A percentile compares a stretch with the other conserved stretches of the same genome.
Conservation (phyloP, 805 yeast genomes). For the Candida insectorum region DNA sequence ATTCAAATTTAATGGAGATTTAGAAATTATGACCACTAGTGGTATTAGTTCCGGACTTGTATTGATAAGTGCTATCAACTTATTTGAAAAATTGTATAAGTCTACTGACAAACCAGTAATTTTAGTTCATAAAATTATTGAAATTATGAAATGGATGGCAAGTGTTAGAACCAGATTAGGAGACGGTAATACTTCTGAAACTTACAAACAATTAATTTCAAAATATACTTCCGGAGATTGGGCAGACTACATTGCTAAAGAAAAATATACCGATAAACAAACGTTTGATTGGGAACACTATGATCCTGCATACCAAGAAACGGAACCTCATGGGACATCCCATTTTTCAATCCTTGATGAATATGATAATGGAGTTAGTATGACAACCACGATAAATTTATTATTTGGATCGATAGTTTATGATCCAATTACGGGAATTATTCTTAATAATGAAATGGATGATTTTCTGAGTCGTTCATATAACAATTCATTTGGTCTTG, state of each 20-base stretch:
- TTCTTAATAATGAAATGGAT: conserved; percentile 90
- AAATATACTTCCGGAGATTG: conserved; percentile 53
- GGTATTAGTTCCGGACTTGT: conserved; percentile 89
- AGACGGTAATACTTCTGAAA: conserved; percentile 35
- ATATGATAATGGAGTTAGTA: conserved; percentile 71
- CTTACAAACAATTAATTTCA: conserved; percentile 22
- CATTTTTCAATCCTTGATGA: conserved; percentile 79
- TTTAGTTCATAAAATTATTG: conserved; percentile 67
- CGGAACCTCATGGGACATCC: conserved; percentile 88
- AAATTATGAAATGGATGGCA: conserved; percentile 92
- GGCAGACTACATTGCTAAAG: conserved; percentile 45
- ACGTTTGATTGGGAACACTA: conserved; percentile 74
- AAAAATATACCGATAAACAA: conserved; percentile 47
- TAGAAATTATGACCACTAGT: conserved; percentile 42
- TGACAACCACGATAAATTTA: conserved; percentile 87
- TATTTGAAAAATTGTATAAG: conserved; percentile 45
- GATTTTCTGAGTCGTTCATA: conserved; percentile 77
- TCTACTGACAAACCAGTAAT: conserved; percentile 19
- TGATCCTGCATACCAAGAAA: conserved; percentile 71
- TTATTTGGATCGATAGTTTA: conserved; percentile 80
- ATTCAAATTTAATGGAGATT: conserved; percentile 16
- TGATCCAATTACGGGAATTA: conserved; percentile 77
- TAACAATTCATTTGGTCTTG: conserved; percentile 73
- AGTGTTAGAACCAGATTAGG: conserved; percentile 85
- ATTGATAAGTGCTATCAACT: conserved; percentile 66